Percentiles rank a stretch among this genome's conserved stretches.
Conservation (phyloP, 2,329 filamentous ascomycete genomes). For the Curvularia lunata region DNA sequence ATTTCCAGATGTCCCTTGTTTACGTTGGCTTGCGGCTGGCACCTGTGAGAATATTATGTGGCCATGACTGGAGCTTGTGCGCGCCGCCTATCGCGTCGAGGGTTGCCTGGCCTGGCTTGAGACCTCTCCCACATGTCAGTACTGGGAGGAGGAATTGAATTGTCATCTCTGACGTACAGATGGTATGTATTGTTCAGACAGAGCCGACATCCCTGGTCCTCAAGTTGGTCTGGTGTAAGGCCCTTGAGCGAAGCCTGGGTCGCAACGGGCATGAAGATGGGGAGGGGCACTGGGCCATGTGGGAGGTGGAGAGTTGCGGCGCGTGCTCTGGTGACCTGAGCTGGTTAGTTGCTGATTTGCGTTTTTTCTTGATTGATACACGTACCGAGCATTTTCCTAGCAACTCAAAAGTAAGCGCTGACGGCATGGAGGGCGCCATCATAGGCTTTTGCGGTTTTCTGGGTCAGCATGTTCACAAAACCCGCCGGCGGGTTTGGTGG, state of each 20-base stretch:
- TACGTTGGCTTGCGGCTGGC: conserved; percentile 18
- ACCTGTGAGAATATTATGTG: conserved; percentile 87
- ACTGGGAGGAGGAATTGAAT: background rate
- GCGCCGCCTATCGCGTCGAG: conserved; percentile 88
- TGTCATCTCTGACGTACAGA: conserved; percentile 54
- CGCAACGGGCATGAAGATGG: conserved; percentile 98
- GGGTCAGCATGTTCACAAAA: background rate
- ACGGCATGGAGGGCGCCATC: conserved; percentile 47
- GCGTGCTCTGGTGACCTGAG: conserved; percentile 88
- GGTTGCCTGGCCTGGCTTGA: conserved; percentile 92
- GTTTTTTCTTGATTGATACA: background rate
- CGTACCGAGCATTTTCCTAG: conserved; percentile 49
- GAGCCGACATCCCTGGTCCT: conserved; percentile 84
- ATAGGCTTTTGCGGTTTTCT: conserved; percentile 1
- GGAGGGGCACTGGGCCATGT: conserved; percentile 87
- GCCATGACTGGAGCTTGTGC: conserved; percentile 94
- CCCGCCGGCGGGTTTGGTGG: background rate
- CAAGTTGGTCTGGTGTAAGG: conserved; percentile 87
- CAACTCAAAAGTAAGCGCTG: conserved; percentile 48
- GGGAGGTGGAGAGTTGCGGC: conserved; percentile 87
- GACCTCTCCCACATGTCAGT: conserved; percentile 58
- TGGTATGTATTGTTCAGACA: conserved; percentile 99
- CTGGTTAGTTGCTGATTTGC: conserved; percentile 6
- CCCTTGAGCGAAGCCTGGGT: conserved; percentile 97
- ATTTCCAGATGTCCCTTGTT: background rate